These are phyloP conservation scores for Verticillium nonalfalfae DNA, from an alignment of 2,329 filamentous ascomycete genomes.

Conservation along the genomic window DNA sequence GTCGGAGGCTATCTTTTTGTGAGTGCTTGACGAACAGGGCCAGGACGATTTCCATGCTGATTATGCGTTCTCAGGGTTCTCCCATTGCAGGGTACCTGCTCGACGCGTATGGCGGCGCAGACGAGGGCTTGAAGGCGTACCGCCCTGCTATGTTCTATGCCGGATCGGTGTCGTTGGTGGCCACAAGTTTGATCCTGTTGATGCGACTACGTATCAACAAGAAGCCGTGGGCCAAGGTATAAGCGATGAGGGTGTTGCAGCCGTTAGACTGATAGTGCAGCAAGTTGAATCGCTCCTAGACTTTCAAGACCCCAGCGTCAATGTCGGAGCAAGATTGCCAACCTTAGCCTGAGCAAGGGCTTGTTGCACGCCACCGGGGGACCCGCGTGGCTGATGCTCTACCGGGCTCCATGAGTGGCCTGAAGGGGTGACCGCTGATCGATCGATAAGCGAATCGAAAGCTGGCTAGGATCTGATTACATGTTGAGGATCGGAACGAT, in stretches of 20 bases:
- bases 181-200: slow-evolving; percentile 32
- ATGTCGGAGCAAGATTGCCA: not conserved
- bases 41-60: not conserved
- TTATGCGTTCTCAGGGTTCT: slow-evolving; percentile 28
- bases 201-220: slow-evolving; percentile 36
- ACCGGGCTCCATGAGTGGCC: not conserved
- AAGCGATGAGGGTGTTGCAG: not conserved
- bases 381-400: not conserved
- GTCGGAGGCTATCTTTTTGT: slow-evolving; percentile 54
- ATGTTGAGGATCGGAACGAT: not conserved
- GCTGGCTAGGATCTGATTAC: not conserved
- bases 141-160: slow-evolving; percentile 58
- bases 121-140: slow-evolving; percentile 43
- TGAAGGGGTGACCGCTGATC: not conserved
- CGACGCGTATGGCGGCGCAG: slow-evolving; percentile 44
- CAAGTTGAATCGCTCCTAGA: not conserved
- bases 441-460: not conserved
- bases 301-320: not conserved
- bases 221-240: slow-evolving; percentile 27
- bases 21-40: slow-evolving; percentile 11
- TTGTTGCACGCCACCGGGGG: too few species aligned
- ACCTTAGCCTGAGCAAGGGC: too few species aligned
- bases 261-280: not conserved
- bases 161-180: slow-evolving; percentile 41
- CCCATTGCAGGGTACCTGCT: slow-evolving; percentile 57